Base-by-base conservation (phyloP, 345 rosid genomes). In the Draba incana region DNA sequence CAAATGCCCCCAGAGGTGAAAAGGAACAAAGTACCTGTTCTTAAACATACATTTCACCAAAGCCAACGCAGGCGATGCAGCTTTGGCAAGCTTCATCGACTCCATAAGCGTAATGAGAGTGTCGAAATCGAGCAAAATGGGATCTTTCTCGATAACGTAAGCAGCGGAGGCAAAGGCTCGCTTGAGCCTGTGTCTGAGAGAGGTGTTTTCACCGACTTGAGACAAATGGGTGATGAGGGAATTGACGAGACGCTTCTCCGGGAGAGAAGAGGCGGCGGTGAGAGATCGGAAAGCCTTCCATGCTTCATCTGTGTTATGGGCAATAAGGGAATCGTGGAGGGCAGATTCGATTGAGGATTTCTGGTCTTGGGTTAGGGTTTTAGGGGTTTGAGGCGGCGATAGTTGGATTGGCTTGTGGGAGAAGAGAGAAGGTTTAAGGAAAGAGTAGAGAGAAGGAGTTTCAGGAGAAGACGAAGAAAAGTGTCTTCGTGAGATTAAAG, bases 131-230 rank as follows among this genome's bases (percentile, higher is more conserved):
- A 92, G 57, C 59, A 81, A 58, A 44, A 54, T 50, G 2, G 96
- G 92, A 66, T 79, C 70, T 73, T 85, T 88, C 79, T 85, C 90
- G 39, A 88, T 72, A 10, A 83, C 72, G 55, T 82, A 92, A 52
- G 92, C 84, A 24, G 81, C 80, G 75, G 93, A 88, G 27, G 85
- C 96, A 78, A 90, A 92, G 6, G 98, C 98, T 68, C 98, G 86
- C 76, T 90, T 90, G 80, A 90, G 88, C 55, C 81, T 83, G 74
- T 79, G 64, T 9, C 20, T 20, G 20, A 20, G 20, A 20, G 74
- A 76, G 58, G 75, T 85, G 28, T 37, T 28, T 16, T 66, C 62
- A 24, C 62, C 47, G 41, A 38, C 11, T 30, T 24, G 68, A 31
- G 94, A 80, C 27, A 93, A 75, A 69, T 84, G 91, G 57, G 78